phyloP scores from a whole-genome alignment of 352 stramenopile species.

The Pythium coloratum region DNA sequence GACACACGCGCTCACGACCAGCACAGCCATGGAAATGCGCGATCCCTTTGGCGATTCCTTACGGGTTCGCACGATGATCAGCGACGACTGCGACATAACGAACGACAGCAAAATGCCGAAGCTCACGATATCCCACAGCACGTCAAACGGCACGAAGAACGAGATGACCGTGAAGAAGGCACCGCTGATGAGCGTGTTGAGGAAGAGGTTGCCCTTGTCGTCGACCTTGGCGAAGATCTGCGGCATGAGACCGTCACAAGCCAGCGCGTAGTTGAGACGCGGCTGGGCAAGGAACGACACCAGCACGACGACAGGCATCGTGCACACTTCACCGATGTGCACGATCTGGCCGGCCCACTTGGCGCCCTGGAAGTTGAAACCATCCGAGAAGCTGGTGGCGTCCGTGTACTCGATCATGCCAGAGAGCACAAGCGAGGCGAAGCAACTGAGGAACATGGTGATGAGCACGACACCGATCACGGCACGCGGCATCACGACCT shows the following conservation, averaged over 20 bases:
- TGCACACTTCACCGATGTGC: constrained; percentile 64
- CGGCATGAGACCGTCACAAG: constrained; percentile 92
- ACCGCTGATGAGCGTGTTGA: constrained; percentile 70
- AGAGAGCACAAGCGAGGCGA: constrained; percentile 85
- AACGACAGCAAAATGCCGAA: constrained; percentile 90
- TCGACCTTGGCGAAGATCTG: constrained; percentile 88
- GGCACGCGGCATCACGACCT: constrained; percentile 73
- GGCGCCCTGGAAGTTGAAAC: constrained; percentile 40
- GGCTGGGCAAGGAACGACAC: constrained; percentile 93
- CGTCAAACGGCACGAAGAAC: constrained; percentile 74
- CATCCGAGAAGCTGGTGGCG: constrained; percentile 34
- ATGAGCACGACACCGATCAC: constrained; percentile 80
- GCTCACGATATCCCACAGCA: constrained; percentile 87
- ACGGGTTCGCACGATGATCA: constrained; percentile 73
- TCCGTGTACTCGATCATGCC: constrained; percentile 56
- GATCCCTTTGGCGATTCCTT: constrained; percentile 45
- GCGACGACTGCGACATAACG: constrained; percentile 77
- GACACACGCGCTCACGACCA: constrained; percentile 42
- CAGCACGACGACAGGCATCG: constrained; percentile 93
- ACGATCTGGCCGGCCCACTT: constrained; percentile 57
- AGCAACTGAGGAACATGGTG: constrained; percentile 72
- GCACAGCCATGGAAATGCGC: background rate
- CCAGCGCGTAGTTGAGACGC: constrained; percentile 91
- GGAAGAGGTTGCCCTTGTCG: constrained; percentile 78
- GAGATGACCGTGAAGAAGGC: constrained; percentile 66